Conservation (phyloP, 805 yeast species). For the Pichia eremophila region DNA sequence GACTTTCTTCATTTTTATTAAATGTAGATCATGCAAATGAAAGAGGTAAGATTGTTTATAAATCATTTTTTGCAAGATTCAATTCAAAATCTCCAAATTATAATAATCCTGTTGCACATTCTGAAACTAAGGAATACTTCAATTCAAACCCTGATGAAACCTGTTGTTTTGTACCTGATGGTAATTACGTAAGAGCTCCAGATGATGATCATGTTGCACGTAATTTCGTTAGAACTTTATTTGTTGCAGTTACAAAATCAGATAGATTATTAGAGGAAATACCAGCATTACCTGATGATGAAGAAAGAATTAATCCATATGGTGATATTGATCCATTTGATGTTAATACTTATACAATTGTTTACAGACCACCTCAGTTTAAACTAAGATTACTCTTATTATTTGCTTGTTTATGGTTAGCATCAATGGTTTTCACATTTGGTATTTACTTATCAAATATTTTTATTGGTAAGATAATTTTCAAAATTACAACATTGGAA, state of each 20-base stretch:
- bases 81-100: slow-evolving; percentile 32
- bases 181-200: slow-evolving; percentile 80
- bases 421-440: slow-evolving; percentile 29
- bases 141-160: slow-evolving; percentile 30
- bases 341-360: slow-evolving; percentile 49
- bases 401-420: slow-evolving; percentile 35
- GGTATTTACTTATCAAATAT: slow-evolving; percentile 16
- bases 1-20: slow-evolving; percentile 75
- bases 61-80: slow-evolving; percentile 37
- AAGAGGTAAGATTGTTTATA: slow-evolving; percentile 57
- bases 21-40: slow-evolving; percentile 55
- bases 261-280: slow-evolving; percentile 48
- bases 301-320: slow-evolving; percentile 23
- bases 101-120: slow-evolving; percentile 42
- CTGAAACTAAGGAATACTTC: slow-evolving; percentile 37
- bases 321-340: slow-evolving; percentile 27
- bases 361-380: slow-evolving; percentile 80
- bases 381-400: slow-evolving; percentile 45
- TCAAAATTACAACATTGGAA: background rate
- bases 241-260: slow-evolving; percentile 74
- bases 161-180: slow-evolving; percentile 71
- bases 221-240: slow-evolving; percentile 52
- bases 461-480: slow-evolving; percentile 19
- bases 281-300: slow-evolving; percentile 24
- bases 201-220: slow-evolving; percentile 68